Evolutionary conservation across 1,284 basidiomycete genomes (phyloP).

Genomic region (Boletellus deceptivus): DNA sequence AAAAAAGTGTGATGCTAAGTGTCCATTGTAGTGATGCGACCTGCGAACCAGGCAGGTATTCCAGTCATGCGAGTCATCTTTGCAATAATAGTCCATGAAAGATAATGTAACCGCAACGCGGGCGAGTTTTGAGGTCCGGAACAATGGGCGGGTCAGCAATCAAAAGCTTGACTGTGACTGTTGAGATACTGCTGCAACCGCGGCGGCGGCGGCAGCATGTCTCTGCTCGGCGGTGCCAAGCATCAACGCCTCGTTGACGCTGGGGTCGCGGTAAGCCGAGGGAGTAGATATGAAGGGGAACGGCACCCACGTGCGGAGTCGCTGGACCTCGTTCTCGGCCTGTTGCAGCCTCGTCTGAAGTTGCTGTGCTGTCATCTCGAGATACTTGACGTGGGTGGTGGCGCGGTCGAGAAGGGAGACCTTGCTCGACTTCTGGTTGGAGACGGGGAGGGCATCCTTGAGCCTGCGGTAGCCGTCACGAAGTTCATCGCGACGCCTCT

Average conservation of each 20-base stretch:
- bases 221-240: conserved; percentile 72
- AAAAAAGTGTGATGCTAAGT: conserved; percentile 49
- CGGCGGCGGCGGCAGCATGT: conserved; percentile 58
- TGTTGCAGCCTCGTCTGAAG: conserved; percentile 70
- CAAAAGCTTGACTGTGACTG: conserved; percentile 45
- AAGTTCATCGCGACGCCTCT: conserved; percentile 83
- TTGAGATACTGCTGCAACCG: conserved; percentile 49
- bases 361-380: conserved; percentile 71
- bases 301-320: conserved; percentile 57
- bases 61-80: conserved; percentile 43
- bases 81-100: conserved; percentile 37
- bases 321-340: conserved; percentile 72
- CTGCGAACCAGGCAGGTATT: conserved; percentile 56
- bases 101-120: conserved; percentile 37
- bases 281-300: neutral
- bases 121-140: conserved; percentile 21
- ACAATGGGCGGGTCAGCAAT: conserved; percentile 32
- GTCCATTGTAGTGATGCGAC: conserved; percentile 49
- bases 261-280: conserved; percentile 24
- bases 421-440: conserved; percentile 88
- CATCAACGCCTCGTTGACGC: conserved; percentile 83
- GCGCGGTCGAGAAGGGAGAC: conserved; percentile 82
- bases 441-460: conserved; percentile 80
- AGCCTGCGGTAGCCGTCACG: conserved; percentile 82
- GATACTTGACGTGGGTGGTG: conserved; percentile 75